Base-by-base conservation (phyloP, 2,329 filamentous ascomycete species). In the Colletotrichum sp. region DNA sequence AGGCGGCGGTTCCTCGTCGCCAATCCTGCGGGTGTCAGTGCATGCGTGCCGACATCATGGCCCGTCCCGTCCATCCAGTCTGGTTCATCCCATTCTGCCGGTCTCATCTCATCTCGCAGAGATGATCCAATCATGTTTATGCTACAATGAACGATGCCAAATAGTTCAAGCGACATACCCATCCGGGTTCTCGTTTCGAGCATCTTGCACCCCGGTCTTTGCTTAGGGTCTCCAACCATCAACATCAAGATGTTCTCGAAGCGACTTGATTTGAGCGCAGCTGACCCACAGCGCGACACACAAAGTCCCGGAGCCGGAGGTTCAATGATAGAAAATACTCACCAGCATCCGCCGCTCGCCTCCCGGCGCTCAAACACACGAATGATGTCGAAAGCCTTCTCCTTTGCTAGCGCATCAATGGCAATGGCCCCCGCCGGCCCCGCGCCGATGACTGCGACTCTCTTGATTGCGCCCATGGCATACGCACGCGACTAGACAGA, bases 311-410 rank as follows among this genome's bases (percentile, higher is more conserved):
- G 2, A 36, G 13, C 15, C 22, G 5, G 2, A 36, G 13, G 27
- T 12, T 15, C 16, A 30, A 52, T 48, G 25, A 52, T 22, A n/a
- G 76, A 22, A n/a, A 15, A 39, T 9, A 71, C 87, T 81, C 81
- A 92, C 92, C 91, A 93, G 70, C 89, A 92, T 22, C 92, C 92
- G 66, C 91, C 92, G 2, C 90, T 85, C 16, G 86, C 87, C 76
- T 91, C 89, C 66, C 91, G 87, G 32, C 91, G 85, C 80, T 93
- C 92, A 79, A 93, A 93, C 0, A 93, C 90, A 8, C 90, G 87
- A 70, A 93, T 90, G 3, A 85, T 81, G 74, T 92, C 89, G 78
- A 93, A 93, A 1, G 84, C 80, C 76, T 90, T 86, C 80, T 93
- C 92, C 79, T 91, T 87, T 30, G 86, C 87, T 34, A 93, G 82